Evolutionary conservation across 2,329 filamentous ascomycete species (phyloP).

Genomic region (Cladophialophora chaetospira): DNA sequence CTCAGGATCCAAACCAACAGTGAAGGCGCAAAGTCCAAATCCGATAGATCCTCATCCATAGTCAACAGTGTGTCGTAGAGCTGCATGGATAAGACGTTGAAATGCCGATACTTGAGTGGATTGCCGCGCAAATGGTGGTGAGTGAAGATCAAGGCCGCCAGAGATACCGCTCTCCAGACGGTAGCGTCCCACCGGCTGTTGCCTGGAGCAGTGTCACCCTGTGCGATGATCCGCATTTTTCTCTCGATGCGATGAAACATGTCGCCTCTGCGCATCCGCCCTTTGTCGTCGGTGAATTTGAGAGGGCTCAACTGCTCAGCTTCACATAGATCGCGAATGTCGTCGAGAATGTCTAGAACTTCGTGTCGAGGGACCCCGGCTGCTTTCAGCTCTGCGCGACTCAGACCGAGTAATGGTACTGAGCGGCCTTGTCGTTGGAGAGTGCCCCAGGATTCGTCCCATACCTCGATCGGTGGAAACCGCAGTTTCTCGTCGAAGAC

Average conservation of each 20-base stretch:
- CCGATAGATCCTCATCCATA: constrained; percentile 17
- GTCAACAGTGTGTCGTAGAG: constrained; percentile 16
- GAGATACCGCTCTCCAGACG: constrained; percentile 16
- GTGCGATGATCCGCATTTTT: constrained; percentile 11
- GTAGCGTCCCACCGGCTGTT: constrained; percentile 2
- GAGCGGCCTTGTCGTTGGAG: not conserved
- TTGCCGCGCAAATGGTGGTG: constrained; percentile 23
- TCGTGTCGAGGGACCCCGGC: constrained; percentile 9
- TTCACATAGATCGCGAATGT: constrained; percentile 17
- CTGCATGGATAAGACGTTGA: constrained; percentile 16
- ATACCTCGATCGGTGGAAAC: constrained; percentile 15
- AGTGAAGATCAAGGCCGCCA: constrained; percentile 18
- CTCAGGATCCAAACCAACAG: constrained; percentile 20
- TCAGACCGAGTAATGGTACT: constrained; percentile 12
- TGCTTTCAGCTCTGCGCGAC: constrained; percentile 6
- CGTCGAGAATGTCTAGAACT: constrained; percentile 12
- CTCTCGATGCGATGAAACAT: constrained; percentile 21
- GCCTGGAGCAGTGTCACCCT: not conserved
- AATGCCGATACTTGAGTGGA: constrained; percentile 22
- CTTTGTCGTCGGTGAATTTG: constrained; percentile 1
- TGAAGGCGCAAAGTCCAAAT: constrained; percentile 20
- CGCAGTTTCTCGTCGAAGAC: constrained; percentile 18
- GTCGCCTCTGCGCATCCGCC: constrained; percentile 17
- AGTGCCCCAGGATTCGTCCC: constrained; percentile 23
- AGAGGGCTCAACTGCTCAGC: constrained; percentile 16